phyloP scores from a whole-genome alignment of 495 filamentous ascomycete species.

The Xylaria acuta region DNA sequence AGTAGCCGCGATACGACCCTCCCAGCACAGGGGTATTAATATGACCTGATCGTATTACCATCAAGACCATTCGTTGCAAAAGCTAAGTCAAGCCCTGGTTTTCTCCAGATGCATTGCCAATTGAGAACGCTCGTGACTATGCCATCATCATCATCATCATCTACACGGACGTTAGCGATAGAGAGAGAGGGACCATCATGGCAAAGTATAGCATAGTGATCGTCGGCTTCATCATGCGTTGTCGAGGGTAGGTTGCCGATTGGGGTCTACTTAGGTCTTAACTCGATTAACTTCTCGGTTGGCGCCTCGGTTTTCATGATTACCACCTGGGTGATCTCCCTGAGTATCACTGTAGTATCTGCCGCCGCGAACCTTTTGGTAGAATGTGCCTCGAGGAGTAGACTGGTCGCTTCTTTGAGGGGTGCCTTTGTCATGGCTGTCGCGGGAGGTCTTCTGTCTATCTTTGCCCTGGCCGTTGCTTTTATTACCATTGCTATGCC shows the following conservation, averaged over 20 bases:
- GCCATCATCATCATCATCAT: conserved; percentile 47
- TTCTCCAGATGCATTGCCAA: conserved; percentile 54
- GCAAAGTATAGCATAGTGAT: conserved; percentile 48
- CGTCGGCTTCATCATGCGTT: conserved; percentile 33
- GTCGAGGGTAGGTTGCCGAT: conserved; percentile 22
- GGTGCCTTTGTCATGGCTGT: neutral
- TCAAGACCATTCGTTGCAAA: neutral
- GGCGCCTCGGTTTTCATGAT: neutral
- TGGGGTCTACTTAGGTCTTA: neutral
- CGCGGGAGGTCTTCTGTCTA: neutral
- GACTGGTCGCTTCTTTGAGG: neutral
- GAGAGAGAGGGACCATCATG: conserved; percentile 55
- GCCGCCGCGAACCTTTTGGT: neutral
- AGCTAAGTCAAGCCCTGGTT: neutral
- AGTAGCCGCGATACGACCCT: neutral
- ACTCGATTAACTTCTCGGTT: neutral
- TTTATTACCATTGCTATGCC: neutral
- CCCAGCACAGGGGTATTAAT: neutral
- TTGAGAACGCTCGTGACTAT: conserved; percentile 54
- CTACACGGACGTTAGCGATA: conserved; percentile 57
- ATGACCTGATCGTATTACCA: neutral
- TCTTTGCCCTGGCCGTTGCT: neutral
- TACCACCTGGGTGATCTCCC: neutral
- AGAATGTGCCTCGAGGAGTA: neutral
- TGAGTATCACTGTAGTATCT: neutral